Evolutionary conservation across 2,329 filamentous ascomycete species (phyloP).

Genomic region (Biscogniauxia mediterranea): DNA sequence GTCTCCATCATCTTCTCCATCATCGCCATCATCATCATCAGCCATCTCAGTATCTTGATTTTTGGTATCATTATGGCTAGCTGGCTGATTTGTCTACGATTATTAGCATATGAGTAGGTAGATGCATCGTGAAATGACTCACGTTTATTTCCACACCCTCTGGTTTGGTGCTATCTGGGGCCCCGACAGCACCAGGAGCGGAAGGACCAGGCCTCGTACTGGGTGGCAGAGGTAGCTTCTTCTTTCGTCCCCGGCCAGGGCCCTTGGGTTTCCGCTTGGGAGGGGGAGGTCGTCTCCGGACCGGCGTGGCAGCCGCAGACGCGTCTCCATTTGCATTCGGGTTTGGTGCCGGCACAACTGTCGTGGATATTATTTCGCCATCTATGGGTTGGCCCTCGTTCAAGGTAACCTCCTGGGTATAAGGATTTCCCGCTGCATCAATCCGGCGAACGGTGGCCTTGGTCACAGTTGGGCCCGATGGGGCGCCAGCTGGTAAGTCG

Average conservation of each 20-base stretch:
- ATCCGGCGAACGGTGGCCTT: constrained; percentile 77
- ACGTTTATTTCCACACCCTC: constrained; percentile 41
- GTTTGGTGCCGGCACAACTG: constrained; percentile 50
- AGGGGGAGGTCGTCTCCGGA: constrained; percentile 66
- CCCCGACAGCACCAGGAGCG: constrained; percentile 38
- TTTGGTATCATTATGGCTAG: constrained; percentile 43
- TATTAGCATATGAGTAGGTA: constrained; percentile 16
- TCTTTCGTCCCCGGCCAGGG: constrained; percentile 75
- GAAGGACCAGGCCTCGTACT: constrained; percentile 34
- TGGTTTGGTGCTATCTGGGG: constrained; percentile 38
- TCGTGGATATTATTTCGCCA: constrained; percentile 72
- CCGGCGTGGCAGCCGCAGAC: constrained; percentile 43
- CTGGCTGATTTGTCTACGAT: constrained; percentile 38
- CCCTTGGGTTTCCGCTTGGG: constrained; percentile 81
- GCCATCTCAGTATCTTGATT: constrained; percentile 53
- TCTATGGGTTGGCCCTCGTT: constrained; percentile 76
- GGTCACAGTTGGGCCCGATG: constrained; percentile 59
- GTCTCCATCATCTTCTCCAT: constrained; percentile 47
- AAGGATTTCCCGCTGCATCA: constrained; percentile 77
- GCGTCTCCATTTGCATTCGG: constrained; percentile 57
- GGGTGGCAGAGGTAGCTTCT: constrained; percentile 53
- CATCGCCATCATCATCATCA: constrained; percentile 50
- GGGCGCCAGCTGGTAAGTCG: constrained; percentile 46
- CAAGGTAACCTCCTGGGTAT: constrained; percentile 80
- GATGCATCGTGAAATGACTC: constrained; percentile 17